Percentiles rank a stretch among this genome's conserved stretches.
phyloP scores from a whole-genome alignment of 352 stramenopile species.

The Aphanomyces stellatus region DNA sequence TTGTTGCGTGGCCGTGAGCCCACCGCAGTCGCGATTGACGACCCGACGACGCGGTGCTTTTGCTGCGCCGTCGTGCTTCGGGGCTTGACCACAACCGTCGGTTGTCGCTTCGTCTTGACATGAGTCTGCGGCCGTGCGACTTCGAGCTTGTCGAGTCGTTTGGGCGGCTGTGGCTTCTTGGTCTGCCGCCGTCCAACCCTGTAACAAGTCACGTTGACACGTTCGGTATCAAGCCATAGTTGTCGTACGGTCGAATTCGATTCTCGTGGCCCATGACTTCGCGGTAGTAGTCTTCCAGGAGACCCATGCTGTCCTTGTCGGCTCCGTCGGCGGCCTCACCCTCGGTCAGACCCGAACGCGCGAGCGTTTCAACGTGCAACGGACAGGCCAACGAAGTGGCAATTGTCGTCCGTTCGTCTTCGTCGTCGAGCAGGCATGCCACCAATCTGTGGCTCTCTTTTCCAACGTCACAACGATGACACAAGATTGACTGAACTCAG shows the following conservation, averaged over 20 bases:
- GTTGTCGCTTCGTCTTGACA: background rate
- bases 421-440: too few species aligned
- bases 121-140: background rate
- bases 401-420: too few species aligned
- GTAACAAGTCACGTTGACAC: background rate
- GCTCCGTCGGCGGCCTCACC: background rate
- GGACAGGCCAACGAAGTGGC: too few species aligned
- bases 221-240: background rate
- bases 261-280: background rate
- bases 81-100: too few species aligned
- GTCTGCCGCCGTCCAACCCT: background rate
- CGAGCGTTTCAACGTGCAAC: too few species aligned
- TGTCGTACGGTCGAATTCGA: background rate
- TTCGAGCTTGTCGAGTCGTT: background rate
- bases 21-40: background rate
- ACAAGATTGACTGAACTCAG: too few species aligned
- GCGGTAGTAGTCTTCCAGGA: conserved; percentile 10
- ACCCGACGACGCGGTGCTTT: background rate
- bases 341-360: too few species aligned
- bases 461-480: too few species aligned
- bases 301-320: background rate
- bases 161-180: background rate
- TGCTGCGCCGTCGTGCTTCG: too few species aligned
- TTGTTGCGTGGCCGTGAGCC: background rate
- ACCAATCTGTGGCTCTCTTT: too few species aligned